These are phyloP conservation scores for Flaveria linearis DNA, from an alignment of 129 eudicot species.

Conservation along the genomic window DNA sequence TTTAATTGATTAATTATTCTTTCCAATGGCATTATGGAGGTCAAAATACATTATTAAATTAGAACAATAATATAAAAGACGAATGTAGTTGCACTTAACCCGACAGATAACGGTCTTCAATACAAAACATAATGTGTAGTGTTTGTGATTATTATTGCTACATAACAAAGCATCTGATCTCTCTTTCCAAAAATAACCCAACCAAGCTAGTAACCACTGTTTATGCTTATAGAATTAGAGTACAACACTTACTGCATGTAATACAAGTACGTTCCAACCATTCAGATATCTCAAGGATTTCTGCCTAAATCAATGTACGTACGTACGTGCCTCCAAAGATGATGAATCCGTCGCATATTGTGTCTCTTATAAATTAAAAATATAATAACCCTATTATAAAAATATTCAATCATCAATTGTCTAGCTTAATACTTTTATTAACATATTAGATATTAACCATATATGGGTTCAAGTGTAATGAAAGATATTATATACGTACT, in stretches of 20 bases:
- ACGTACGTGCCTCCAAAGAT: not conserved
- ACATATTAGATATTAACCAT: too few relatives aligned
- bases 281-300: too few relatives aligned
- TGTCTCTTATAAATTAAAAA: not conserved
- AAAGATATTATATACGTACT: too few relatives aligned
- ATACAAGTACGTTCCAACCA: slow-evolving; percentile 10
- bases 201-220: too few relatives aligned
- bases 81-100: slow-evolving; percentile 23
- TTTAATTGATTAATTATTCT: not conserved
- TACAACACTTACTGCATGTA: not conserved
- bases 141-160: slow-evolving; percentile 25
- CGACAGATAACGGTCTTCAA: slow-evolving; percentile 27
- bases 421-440: too few relatives aligned
- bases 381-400: too few relatives aligned
- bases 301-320: not conserved
- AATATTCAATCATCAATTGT: too few relatives aligned
- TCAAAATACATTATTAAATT: not conserved
- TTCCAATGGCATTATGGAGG: not conserved
- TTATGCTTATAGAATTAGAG: not conserved
- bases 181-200: slow-evolving; percentile 33
- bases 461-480: too few relatives aligned
- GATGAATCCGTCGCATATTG: not conserved
- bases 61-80: not conserved
- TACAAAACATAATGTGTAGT: slow-evolving; percentile 25
- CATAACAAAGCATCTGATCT: slow-evolving; percentile 27